Conservation (phyloP, 2,329 filamentous ascomycete species). For the Hypoxylon sp. region DNA sequence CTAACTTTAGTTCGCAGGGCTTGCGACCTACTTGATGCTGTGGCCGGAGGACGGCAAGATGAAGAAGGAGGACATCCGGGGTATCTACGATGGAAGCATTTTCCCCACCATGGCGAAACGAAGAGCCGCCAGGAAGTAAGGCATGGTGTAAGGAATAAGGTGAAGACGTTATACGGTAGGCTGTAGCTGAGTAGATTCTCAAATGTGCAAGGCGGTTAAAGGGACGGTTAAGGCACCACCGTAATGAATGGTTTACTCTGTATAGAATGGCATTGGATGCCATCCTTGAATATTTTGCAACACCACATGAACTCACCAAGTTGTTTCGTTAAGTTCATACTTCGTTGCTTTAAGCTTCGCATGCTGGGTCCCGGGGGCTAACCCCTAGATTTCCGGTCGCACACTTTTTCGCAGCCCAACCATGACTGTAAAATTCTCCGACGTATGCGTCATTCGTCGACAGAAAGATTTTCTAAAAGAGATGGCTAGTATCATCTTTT, state of each 20-base stretch:
- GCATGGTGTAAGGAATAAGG: neutral
- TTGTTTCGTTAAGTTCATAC: too few relatives aligned
- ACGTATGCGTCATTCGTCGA: too few relatives aligned
- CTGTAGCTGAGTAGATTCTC: neutral
- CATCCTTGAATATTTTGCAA: too few relatives aligned
- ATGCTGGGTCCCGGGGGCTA: too few relatives aligned
- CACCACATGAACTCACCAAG: too few relatives aligned
- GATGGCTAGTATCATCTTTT: too few relatives aligned
- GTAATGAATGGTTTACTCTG: neutral
- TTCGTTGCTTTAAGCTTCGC: too few relatives aligned
- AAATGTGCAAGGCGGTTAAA: neutral
- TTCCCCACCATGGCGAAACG: slow-evolving; percentile 58
- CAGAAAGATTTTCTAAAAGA: too few relatives aligned
- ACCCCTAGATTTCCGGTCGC: too few relatives aligned
- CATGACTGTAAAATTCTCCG: too few relatives aligned
- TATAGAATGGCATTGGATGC: neutral
- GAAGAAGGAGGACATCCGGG: slow-evolving; percentile 68
- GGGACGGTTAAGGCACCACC: neutral
- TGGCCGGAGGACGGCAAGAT: slow-evolving; percentile 68
- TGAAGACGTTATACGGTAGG: neutral
- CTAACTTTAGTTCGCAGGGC: slow-evolving; percentile 29
- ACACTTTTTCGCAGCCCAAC: too few relatives aligned
- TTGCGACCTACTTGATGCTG: slow-evolving; percentile 63
- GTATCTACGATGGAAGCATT: slow-evolving; percentile 65
- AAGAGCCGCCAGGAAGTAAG: slow-evolving; percentile 32